Percentiles rank a stretch among this genome's conserved stretches.
Conservation (phyloP, 345 rosid species). For the Gossypium bickii region DNA sequence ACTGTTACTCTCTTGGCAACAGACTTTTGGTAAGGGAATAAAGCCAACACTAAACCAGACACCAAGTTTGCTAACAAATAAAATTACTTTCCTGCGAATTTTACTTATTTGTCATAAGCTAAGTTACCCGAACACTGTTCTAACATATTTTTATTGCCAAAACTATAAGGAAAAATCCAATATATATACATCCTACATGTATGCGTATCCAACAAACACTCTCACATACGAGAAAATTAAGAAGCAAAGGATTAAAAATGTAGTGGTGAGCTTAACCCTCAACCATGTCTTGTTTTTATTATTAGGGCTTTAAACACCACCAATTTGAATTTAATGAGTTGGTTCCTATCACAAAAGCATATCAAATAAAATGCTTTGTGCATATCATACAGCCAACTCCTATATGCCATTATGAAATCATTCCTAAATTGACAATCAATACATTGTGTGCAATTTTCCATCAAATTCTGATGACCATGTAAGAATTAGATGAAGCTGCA, state of each 20-base stretch:
- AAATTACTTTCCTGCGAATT: too few relatives aligned
- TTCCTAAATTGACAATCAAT: not conserved
- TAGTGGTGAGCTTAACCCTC: slow-evolving; percentile 2
- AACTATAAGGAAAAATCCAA: too few relatives aligned
- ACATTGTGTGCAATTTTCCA: too few relatives aligned
- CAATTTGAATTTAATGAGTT: not conserved
- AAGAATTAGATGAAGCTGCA: too few relatives aligned
- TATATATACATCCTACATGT: too few relatives aligned
- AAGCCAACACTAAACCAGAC: not conserved
- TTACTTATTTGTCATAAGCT: not conserved
- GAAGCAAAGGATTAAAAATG: not conserved
- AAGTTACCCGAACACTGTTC: not conserved
- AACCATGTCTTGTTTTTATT: not conserved
- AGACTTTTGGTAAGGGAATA: not conserved
- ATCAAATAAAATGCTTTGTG: not conserved
- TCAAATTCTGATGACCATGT: too few relatives aligned
- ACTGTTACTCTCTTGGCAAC: not conserved
- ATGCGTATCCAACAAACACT: not conserved
- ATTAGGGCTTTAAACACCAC: slow-evolving; percentile 10
- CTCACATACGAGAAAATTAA: not conserved
- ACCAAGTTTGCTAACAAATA: not conserved
- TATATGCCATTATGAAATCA: too few relatives aligned
- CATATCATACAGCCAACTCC: not conserved
- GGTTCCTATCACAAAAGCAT: not conserved
- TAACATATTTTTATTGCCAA: not conserved